phyloP scores from a whole-genome alignment of 495 filamentous ascomycete genomes.

The Cairneyella variabilis region DNA sequence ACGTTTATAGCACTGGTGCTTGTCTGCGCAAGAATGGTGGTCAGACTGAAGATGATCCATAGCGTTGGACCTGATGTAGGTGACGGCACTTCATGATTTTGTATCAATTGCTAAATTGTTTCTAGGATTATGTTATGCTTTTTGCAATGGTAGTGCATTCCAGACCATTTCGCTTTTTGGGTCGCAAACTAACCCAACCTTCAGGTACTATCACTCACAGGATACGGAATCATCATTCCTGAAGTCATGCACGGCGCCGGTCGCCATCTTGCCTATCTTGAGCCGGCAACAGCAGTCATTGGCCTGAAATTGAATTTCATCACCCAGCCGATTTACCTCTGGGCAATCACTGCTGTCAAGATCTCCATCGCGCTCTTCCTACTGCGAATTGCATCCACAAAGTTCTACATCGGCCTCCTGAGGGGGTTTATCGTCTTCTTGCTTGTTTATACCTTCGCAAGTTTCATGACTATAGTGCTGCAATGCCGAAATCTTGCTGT shows the following conservation, averaged over 20 bases:
- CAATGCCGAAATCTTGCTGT: not conserved
- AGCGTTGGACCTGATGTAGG: slow-evolving; percentile 43
- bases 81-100: too few relatives aligned
- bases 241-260: slow-evolving; percentile 37
- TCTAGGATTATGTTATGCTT: too few relatives aligned
- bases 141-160: too few relatives aligned
- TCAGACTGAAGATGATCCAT: slow-evolving; percentile 38
- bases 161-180: slow-evolving; percentile 38
- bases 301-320: slow-evolving; percentile 39
- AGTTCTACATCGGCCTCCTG: not conserved
- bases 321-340: slow-evolving; percentile 36
- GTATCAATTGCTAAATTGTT: too few relatives aligned
- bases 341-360: slow-evolving; percentile 39
- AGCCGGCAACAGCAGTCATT: too few relatives aligned
- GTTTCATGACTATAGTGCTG: not conserved
- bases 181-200: slow-evolving; percentile 33
- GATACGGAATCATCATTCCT: slow-evolving; percentile 31
- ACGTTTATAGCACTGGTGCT: slow-evolving; percentile 29
- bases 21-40: slow-evolving; percentile 36
- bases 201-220: slow-evolving; percentile 17
- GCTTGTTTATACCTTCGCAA: slow-evolving; percentile 30
- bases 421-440: slow-evolving; percentile 26
- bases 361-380: slow-evolving; percentile 43
- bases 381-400: slow-evolving; percentile 26
- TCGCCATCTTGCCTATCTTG: slow-evolving; percentile 24